Percentiles rank a stretch among this genome's conserved stretches.
These are phyloP conservation scores for Cryptococcus jaspeensis DNA, from an alignment of 1,284 basidiomycete species.

Conservation along the genomic window DNA sequence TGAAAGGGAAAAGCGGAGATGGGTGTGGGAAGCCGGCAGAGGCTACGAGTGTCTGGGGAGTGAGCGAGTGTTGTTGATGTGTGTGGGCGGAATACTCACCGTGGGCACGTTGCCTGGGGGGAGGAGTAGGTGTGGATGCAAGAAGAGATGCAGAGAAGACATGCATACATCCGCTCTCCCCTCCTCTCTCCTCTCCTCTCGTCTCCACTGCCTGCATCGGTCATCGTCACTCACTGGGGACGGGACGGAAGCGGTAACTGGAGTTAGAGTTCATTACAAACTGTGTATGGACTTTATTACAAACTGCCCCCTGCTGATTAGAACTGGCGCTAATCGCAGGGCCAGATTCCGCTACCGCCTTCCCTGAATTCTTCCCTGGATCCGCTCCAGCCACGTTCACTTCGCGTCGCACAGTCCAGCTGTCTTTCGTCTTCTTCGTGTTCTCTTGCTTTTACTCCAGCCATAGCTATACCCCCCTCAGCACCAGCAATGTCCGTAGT, in stretches of 20 bases:
- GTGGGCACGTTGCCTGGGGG: neutral
- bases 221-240: neutral
- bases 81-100: neutral
- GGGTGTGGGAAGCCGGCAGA: neutral
- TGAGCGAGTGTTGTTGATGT: neutral
- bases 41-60: too few species aligned
- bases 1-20: neutral
- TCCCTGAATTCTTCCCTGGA: too few species aligned
- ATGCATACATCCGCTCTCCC: too few species aligned
- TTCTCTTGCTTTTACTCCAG: slow-evolving; percentile 4
- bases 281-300: too few species aligned
- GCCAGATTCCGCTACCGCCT: too few species aligned
- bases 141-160: neutral
- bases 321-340: too few species aligned
- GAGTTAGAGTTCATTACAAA: neutral
- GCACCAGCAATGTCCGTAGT: slow-evolving; percentile 29
- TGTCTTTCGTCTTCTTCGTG: neutral
- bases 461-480: too few species aligned
- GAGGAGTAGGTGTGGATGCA: neutral
- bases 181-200: too few species aligned
- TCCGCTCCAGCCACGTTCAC: neutral
- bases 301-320: neutral
- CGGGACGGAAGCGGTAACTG: too few species aligned
- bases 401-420: neutral
- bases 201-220: neutral